Percentiles rank a stretch among this genome's conserved stretches.
Evolutionary conservation across 257 asterid genomes (phyloP).

Genomic region (Solanum clarkiae): DNA sequence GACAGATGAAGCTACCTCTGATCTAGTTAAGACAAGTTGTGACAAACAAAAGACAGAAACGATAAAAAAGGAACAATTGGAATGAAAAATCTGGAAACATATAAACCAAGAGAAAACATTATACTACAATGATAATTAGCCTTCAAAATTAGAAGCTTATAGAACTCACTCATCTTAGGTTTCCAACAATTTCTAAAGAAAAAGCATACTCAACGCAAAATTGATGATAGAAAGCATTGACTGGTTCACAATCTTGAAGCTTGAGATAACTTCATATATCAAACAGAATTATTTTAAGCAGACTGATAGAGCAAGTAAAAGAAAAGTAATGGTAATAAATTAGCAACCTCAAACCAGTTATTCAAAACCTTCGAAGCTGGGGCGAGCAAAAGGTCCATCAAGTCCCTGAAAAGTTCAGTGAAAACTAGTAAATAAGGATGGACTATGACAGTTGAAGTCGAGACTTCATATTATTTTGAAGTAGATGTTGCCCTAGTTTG

Average conservation of each 20-base stretch:
- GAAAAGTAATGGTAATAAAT: background rate
- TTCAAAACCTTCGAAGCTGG: slow-evolving; percentile 91
- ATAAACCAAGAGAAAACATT: background rate
- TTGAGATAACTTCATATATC: background rate
- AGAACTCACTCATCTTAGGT: background rate
- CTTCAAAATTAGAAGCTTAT: background rate
- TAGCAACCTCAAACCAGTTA: slow-evolving; percentile 90
- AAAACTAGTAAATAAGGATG: slow-evolving; percentile 1
- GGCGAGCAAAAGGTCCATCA: slow-evolving; percentile 73
- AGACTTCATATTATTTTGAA: background rate
- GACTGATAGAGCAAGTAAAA: background rate
- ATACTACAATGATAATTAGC: background rate
- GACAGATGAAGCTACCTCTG: background rate
- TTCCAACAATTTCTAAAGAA: background rate
- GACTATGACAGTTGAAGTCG: background rate
- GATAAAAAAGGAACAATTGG: background rate
- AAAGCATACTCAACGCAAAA: background rate
- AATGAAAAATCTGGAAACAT: background rate
- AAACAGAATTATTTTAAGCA: background rate
- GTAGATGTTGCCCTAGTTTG: background rate
- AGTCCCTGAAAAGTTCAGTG: slow-evolving; percentile 52
- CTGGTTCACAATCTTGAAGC: background rate
- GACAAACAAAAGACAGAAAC: background rate
- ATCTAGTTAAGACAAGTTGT: background rate
- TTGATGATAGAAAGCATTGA: background rate